Conservation (phyloP, 352 stramenopile genomes). For the Pythium brachiatum region DNA sequence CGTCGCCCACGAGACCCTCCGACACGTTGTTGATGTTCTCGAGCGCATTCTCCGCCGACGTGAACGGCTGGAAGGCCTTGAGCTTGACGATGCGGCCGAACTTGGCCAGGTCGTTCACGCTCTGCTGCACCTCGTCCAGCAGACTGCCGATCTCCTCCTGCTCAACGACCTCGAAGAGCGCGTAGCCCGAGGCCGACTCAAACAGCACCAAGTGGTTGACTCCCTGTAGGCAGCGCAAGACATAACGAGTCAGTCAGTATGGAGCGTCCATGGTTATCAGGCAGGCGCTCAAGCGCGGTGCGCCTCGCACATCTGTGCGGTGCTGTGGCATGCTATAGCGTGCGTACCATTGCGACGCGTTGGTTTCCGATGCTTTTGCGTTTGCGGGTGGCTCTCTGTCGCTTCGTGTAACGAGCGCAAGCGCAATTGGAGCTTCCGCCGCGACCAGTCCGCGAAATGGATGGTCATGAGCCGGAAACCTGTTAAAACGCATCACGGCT, state of each 20-base stretch:
- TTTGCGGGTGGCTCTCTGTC: constrained; percentile 14
- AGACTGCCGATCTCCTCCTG: constrained; percentile 95
- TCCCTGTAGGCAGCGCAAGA: constrained; percentile 28
- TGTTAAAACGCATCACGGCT: constrained; percentile 13
- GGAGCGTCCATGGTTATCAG: not conserved
- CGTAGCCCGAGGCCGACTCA: constrained; percentile 98
- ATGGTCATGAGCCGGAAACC: constrained; percentile 32
- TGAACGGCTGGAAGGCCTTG: constrained; percentile 99
- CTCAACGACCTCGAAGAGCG: constrained; percentile 98
- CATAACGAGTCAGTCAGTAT: constrained; percentile 1
- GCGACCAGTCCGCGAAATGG: constrained; percentile 23
- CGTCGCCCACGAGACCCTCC: constrained; percentile 91
- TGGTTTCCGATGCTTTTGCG: not conserved
- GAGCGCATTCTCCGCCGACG: constrained; percentile 97
- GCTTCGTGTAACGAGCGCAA: constrained; percentile 9
- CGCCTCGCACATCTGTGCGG: too few species aligned
- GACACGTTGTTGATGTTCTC: constrained; percentile 99
- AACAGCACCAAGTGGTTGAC: constrained; percentile 93
- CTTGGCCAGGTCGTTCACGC: constrained; percentile 91
- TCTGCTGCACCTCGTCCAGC: constrained; percentile 88
- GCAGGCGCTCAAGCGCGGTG: too few species aligned
- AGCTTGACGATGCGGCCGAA: constrained; percentile 98
- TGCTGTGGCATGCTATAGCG: not conserved
- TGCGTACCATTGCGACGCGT: constrained; percentile 12
- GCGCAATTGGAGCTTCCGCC: not conserved